These are phyloP conservation scores for Wickerhamomyces tratensis DNA, from an alignment of 805 yeast genomes.

Conservation along the genomic window DNA sequence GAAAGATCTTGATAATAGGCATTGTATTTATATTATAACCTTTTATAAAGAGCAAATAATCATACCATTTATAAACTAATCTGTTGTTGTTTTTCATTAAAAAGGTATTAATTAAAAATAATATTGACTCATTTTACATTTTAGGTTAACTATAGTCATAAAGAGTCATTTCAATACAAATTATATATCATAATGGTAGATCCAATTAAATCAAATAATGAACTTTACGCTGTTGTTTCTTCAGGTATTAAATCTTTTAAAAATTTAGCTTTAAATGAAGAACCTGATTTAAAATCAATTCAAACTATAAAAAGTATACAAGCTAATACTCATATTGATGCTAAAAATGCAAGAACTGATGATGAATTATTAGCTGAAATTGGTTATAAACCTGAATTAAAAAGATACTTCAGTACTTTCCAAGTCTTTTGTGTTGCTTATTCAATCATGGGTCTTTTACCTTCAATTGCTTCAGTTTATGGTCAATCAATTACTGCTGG, in stretches of 20 bases:
- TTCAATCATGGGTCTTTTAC: slow-evolving; percentile 55
- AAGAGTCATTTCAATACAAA: background rate
- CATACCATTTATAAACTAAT: no score
- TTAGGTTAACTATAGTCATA: no score
- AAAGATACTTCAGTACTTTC: slow-evolving; percentile 49
- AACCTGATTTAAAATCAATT: slow-evolving; percentile 3
- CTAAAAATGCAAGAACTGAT: slow-evolving; percentile 16
- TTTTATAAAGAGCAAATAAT: no score
- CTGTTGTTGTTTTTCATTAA: no score
- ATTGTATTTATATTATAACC: no score
- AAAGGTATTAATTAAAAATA: no score
- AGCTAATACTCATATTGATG: slow-evolving; percentile 7
- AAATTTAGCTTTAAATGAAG: slow-evolving; percentile 11
- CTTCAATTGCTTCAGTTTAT: slow-evolving; percentile 47
- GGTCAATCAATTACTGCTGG: slow-evolving; percentile 49
- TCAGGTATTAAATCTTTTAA: slow-evolving; percentile 10
- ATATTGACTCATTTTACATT: no score
- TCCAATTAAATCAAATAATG: background rate
- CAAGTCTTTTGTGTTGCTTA: slow-evolving; percentile 68
- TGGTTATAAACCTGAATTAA: slow-evolving; percentile 65
- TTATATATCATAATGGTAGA: background rate
- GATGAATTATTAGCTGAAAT: slow-evolving; percentile 32
- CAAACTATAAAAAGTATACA: background rate
- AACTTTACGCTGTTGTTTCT: slow-evolving; percentile 4
- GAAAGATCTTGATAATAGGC: no score